Conservation (phyloP, 83 land plant species). For the Isoetes engelmannii region DNA sequence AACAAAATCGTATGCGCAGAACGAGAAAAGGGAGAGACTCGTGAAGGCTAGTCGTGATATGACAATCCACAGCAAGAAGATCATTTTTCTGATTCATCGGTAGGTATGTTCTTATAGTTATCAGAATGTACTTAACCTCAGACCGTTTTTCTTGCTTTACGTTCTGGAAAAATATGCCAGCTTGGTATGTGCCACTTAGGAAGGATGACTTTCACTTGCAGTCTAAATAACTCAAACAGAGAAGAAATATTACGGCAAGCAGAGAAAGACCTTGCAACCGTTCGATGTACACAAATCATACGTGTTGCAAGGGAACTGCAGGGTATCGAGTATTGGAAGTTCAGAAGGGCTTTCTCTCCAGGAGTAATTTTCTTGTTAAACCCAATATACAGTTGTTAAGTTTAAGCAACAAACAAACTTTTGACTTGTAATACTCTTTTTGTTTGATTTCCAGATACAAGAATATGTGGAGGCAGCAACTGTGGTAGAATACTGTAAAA, state of each 20-base stretch:
- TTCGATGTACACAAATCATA: constrained; percentile 45
- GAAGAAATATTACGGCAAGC: constrained; percentile 64
- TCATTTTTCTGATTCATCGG: constrained; percentile 90
- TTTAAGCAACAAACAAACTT: background rate
- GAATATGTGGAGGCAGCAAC: constrained; percentile 94
- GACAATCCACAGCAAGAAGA: constrained; percentile 87
- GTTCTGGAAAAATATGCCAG: too few relatives aligned
- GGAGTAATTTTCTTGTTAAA: constrained; percentile 38
- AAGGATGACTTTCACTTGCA: constrained; percentile 12
- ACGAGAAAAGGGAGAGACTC: constrained; percentile 85
- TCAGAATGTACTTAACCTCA: background rate
- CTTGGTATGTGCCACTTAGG: too few relatives aligned
- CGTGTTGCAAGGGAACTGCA: constrained; percentile 64
- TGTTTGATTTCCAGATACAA: constrained; percentile 51
- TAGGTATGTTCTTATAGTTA: constrained; percentile 5
- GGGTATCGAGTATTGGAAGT: constrained; percentile 81
- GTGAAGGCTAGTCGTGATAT: constrained; percentile 93
- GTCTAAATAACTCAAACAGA: constrained; percentile 53
- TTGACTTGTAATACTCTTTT: background rate
- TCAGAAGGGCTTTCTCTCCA: constrained; percentile 77
- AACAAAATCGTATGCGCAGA: constrained; percentile 30
- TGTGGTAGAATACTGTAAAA: constrained; percentile 54
- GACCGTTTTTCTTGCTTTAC: background rate
- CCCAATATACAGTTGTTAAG: background rate
- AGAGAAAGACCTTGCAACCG: constrained; percentile 54